Conservation (phyloP, 2,329 filamentous ascomycete genomes). For the Cytospora piceicola region DNA sequence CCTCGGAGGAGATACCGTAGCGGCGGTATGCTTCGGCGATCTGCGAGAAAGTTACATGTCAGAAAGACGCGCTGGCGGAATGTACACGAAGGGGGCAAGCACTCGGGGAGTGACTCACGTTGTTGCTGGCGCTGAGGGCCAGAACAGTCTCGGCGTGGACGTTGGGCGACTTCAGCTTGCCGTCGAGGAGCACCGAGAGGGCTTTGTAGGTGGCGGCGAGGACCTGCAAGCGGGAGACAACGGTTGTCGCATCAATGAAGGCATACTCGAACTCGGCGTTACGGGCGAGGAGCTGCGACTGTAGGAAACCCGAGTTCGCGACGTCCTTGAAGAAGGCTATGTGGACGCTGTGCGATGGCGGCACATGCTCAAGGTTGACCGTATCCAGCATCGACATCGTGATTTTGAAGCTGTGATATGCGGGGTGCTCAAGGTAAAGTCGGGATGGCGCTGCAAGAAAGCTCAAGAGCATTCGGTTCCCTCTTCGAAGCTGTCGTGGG, state of each 20-base stretch:
- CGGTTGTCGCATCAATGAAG: conserved; percentile 82
- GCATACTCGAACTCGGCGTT: conserved; percentile 91
- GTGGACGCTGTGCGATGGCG: conserved; percentile 68
- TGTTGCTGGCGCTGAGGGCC: conserved; percentile 79
- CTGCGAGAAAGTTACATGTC: conserved; percentile 48
- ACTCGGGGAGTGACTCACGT: conserved; percentile 54
- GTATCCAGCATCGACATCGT: conserved; percentile 63
- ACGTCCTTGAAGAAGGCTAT: conserved; percentile 77
- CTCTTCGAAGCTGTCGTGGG: not conserved
- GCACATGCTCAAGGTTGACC: conserved; percentile 75
- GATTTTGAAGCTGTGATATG: not conserved
- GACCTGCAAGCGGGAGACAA: conserved; percentile 73
- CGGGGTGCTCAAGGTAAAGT: not conserved
- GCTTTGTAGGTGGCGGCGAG: conserved; percentile 78
- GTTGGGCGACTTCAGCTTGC: conserved; percentile 75
- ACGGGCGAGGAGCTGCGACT: conserved; percentile 80
- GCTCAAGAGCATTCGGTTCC: not conserved
- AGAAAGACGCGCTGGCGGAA: conserved; percentile 13
- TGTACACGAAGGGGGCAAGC: not conserved
- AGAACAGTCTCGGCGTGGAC: conserved; percentile 89
- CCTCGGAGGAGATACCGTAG: conserved; percentile 77
- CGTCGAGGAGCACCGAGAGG: conserved; percentile 65
- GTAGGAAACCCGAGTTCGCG: conserved; percentile 75
- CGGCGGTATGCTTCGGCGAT: conserved; percentile 90
- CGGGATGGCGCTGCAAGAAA: not conserved